phyloP scores from a whole-genome alignment of 78 protist genomes.

The Dictyostelium brefeldianum region DNA sequence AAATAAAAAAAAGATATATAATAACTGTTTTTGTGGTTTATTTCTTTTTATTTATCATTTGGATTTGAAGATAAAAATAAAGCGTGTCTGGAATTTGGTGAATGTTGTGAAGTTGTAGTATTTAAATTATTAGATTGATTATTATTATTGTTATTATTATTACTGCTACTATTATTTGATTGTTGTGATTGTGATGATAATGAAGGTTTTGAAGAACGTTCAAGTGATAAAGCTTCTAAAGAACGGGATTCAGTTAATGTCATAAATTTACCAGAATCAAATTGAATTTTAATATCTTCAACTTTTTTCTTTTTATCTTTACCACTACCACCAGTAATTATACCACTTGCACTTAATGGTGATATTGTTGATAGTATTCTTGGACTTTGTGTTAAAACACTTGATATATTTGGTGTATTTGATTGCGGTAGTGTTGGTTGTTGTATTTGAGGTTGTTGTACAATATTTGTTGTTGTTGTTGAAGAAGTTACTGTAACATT shows the following conservation, averaged over 20 bases:
- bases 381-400: slow-evolving; percentile 34
- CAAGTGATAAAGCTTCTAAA: slow-evolving; percentile 61
- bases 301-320: slow-evolving; percentile 73
- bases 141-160: too few species aligned
- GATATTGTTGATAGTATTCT: background rate
- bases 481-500: background rate
- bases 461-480: background rate
- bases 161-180: too few species aligned
- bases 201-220: background rate
- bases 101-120: background rate
- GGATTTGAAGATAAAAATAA: background rate
- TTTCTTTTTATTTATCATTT: background rate
- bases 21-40: too few species aligned
- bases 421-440: background rate
- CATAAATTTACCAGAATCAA: slow-evolving; percentile 66
- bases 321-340: slow-evolving; percentile 15
- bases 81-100: background rate
- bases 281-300: slow-evolving; percentile 66
- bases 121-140: too few species aligned
- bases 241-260: slow-evolving; percentile 24
- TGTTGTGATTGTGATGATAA: background rate
- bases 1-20: background rate
- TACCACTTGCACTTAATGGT: background rate
- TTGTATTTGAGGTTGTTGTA: background rate
- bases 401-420: background rate